A percentile compares a stretch with the other conserved stretches of the same genome.
Evolutionary conservation across 148 eudicot species (phyloP).

Genomic region (Hydrangea macrophylla): DNA sequence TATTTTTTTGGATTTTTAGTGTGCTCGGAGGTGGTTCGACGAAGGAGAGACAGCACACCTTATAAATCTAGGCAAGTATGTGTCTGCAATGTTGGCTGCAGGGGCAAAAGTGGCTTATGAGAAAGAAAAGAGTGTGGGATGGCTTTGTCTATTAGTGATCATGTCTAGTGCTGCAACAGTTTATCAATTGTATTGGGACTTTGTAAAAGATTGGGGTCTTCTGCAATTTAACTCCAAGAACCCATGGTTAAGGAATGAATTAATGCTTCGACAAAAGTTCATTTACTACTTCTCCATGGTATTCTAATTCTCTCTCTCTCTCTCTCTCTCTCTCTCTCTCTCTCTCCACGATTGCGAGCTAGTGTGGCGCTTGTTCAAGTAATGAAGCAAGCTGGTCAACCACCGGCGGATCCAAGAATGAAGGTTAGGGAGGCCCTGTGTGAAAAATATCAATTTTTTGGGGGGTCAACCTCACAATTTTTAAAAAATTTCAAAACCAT

Average conservation of each 20-base stretch:
- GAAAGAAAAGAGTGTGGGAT: conserved; percentile 60
- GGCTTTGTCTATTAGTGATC: conserved; percentile 67
- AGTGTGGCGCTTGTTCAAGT: too few relatives aligned
- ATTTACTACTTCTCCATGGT: conserved; percentile 95
- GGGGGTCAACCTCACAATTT: too few relatives aligned
- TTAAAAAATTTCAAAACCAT: too few relatives aligned
- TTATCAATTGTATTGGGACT: conserved; percentile 98
- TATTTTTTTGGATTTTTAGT: conserved; percentile 33
- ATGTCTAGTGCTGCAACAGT: conserved; percentile 88
- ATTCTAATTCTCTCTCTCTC: neutral
- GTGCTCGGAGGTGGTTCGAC: conserved; percentile 96
- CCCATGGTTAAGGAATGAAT: conserved; percentile 96
- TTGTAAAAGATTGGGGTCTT: conserved; percentile 97
- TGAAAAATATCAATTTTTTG: too few relatives aligned
- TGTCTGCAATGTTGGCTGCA: conserved; percentile 97
- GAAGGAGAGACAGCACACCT: conserved; percentile 88
- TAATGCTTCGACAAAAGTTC: conserved; percentile 70
- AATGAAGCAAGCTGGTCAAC: too few relatives aligned
- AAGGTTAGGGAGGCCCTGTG: too few relatives aligned
- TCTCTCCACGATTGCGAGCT: too few relatives aligned
- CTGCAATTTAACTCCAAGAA: conserved; percentile 79
- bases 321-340: neutral
- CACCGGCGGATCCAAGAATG: too few relatives aligned
- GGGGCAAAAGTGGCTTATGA: conserved; percentile 95
- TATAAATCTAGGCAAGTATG: conserved; percentile 83